A percentile compares a stretch with the other conserved stretches of the same genome.
Evolutionary conservation across 1,139 yeast species (phyloP).

Genomic region (Sugiyamaella sp.): DNA sequence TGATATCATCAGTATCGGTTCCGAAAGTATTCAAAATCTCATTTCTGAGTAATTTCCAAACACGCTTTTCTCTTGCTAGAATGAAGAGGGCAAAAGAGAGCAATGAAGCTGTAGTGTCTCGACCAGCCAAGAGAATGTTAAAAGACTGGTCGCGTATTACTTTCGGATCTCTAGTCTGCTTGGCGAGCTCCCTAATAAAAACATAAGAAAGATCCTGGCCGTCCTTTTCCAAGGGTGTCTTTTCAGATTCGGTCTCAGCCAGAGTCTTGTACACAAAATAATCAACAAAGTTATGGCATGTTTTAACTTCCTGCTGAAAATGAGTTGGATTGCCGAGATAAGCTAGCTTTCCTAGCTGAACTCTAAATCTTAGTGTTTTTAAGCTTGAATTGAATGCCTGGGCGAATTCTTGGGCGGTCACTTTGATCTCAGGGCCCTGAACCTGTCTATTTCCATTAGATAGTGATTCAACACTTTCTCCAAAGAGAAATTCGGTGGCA

Average conservation of each 20-base stretch:
- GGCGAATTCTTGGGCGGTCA: conserved; percentile 44
- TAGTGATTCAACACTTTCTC: conserved; percentile 53
- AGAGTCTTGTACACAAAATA: conserved; percentile 40
- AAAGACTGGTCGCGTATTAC: conserved; percentile 56
- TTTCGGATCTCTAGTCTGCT: conserved; percentile 53
- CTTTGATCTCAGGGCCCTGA: conserved; percentile 29
- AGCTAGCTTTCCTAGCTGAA: conserved; percentile 23
- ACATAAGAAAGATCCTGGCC: conserved; percentile 38
- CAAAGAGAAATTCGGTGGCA: conserved; percentile 62
- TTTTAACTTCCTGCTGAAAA: conserved; percentile 39
- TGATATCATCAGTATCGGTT: conserved; percentile 29
- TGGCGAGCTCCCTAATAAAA: conserved; percentile 54
- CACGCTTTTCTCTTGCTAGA: conserved; percentile 50
- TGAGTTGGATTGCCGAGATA: conserved; percentile 27
- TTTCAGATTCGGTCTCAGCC: conserved; percentile 24
- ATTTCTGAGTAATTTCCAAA: conserved; percentile 47
- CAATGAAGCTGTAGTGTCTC: conserved; percentile 62
- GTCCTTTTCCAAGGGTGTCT: conserved; percentile 19
- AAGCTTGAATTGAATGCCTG: conserved; percentile 41
- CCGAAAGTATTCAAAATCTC: conserved; percentile 44
- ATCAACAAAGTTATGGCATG: conserved; percentile 42
- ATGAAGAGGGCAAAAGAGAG: conserved; percentile 53
- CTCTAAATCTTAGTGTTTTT: conserved; percentile 15
- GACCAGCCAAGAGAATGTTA: conserved; percentile 57
- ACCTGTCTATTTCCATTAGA: conserved; percentile 37